Percentiles rank a stretch among this genome's conserved stretches.
Evolutionary conservation across 768 basidiomycete species (phyloP).

Genomic region (Lentinula sp.): DNA sequence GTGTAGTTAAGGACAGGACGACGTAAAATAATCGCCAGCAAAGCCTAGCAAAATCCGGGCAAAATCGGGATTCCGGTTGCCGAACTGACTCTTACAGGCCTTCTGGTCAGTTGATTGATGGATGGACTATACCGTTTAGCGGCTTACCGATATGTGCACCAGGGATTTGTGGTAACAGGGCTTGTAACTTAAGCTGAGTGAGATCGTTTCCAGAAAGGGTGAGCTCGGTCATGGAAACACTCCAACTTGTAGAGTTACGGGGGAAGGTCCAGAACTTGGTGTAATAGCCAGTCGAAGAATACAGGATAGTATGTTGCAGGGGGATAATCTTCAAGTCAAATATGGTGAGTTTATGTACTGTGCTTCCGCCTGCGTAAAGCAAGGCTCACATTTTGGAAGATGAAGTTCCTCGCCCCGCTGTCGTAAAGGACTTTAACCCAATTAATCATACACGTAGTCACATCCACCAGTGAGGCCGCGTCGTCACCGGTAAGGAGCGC

Average conservation of each 20-base stretch:
- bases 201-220: constrained; percentile 28
- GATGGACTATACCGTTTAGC: not conserved
- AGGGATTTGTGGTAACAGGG: constrained; percentile 21
- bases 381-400: constrained; percentile 58
- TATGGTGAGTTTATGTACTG: not conserved
- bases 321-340: constrained; percentile 45
- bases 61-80: too few species aligned
- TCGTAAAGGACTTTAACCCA: constrained; percentile 53
- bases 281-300: constrained; percentile 39
- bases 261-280: constrained; percentile 43
- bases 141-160: constrained; percentile 40
- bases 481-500: constrained; percentile 46
- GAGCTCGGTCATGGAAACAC: constrained; percentile 31
- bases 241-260: constrained; percentile 46
- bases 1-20: too few species aligned
- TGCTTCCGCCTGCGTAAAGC: not conserved
- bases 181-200: constrained; percentile 27
- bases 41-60: too few species aligned
- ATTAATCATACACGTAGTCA: constrained; percentile 50
- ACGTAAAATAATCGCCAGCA: too few species aligned
- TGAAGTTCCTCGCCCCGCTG: constrained; percentile 57
- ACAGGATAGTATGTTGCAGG: constrained; percentile 41
- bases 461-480: constrained; percentile 50
- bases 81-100: too few species aligned
- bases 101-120: not conserved